Evolutionary conservation across 208 protist species (phyloP), one percentile per base, ranked within the genome.

Genomic region (Angomonas ambiguus): DNA sequence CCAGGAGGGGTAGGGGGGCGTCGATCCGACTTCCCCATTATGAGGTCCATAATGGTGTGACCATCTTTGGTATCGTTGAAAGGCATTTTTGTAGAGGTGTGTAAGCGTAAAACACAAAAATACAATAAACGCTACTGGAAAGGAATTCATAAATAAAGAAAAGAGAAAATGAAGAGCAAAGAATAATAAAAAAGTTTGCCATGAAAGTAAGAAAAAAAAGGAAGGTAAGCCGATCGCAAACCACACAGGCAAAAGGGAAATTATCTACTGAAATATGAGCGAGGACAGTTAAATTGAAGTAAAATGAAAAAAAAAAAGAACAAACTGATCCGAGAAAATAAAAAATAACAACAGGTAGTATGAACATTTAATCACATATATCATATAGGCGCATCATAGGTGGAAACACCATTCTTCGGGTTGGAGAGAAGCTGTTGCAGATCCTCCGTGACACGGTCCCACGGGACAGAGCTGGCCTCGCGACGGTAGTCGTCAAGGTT

Each of bases 351-450:
- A n/a, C n/a, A n/a, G n/a, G n/a, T n/a, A n/a, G n/a, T n/a, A n/a
- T n/a, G n/a, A n/a, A n/a, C n/a, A n/a, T n/a, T n/a, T n/a, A n/a
- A n/a, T n/a, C n/a, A n/a, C n/a, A n/a, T n/a, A n/a, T n/a, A n/a
- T n/a, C n/a, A n/a, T n/a, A n/a, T n/a, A n/a, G n/a, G n/a, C 16
- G 20, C 51, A n/a, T 10, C 28, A 60, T 45, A 34, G 31, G 25
- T 64, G 28, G 25, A 32, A 35, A 58, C 27, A 24, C 13, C 20
- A 16, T 0, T 35, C n/a, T n/a, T n/a, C 5, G 78, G 74, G 3
- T 65, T 66, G 10, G 65, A n/a, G 18, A 87, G 71, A 60, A 83
- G 61, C 62, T 67, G 59, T 67, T 77, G 63, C 20, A 72, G 67
- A 60, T 87, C 80, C 20, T 70, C 72, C 24, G 66, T 59, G 27